Conservation (phyloP, 441 rosid genomes). For the Pelargonium myrrhifolium region DNA sequence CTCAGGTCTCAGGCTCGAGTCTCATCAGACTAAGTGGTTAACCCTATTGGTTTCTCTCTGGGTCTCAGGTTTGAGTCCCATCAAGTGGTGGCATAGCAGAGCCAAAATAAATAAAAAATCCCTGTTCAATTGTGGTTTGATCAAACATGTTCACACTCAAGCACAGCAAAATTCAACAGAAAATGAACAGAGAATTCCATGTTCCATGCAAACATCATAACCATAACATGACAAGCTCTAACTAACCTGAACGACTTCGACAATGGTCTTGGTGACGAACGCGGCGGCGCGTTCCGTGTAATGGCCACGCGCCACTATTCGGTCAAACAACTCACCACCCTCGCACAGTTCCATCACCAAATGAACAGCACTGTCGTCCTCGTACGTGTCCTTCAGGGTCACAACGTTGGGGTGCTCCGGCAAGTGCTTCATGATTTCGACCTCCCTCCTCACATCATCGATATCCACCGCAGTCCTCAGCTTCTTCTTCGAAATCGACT, state of each 20-base stretch:
- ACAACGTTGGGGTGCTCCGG: constrained; percentile 53
- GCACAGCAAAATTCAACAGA: not conserved
- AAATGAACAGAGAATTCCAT: no score
- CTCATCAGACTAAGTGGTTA: no score
- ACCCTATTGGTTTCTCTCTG: no score
- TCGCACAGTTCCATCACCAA: constrained; percentile 71
- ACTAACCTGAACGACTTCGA: constrained; percentile 63
- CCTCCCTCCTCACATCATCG: constrained; percentile 74
- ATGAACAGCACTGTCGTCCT: constrained; percentile 68
- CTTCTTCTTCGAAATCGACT: constrained; percentile 61
- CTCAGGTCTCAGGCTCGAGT: no score
- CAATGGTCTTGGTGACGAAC: constrained; percentile 56
- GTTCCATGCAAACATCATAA: not conserved
- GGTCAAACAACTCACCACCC: constrained; percentile 68
- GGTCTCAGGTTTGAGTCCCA: no score
- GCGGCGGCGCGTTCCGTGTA: constrained; percentile 74
- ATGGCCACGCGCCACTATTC: constrained; percentile 66
- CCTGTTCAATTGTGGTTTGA: not conserved
- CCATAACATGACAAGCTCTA: not conserved
- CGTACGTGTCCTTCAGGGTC: constrained; percentile 62
- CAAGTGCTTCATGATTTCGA: constrained; percentile 63
- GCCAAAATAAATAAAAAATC: no score
- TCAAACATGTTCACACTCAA: not conserved
- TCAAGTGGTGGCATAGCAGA: no score
- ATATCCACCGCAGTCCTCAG: constrained; percentile 56